phyloP scores from a whole-genome alignment of 2,329 filamentous ascomycete species.

The Monilinia polystroma region DNA sequence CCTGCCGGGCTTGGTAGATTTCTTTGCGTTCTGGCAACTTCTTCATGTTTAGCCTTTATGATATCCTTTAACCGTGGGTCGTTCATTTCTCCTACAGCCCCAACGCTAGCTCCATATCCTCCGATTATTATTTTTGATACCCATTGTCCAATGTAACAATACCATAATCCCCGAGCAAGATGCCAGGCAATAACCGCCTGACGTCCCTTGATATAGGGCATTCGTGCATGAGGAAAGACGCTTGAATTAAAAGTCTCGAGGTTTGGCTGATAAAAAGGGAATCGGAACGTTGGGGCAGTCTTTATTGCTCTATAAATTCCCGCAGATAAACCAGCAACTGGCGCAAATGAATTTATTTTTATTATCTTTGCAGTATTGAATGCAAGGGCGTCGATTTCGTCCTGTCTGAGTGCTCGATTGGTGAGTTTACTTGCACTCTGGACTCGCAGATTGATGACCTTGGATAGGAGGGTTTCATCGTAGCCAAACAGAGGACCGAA shows the following conservation, averaged over 20 bases:
- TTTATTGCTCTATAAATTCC: conserved; percentile 34
- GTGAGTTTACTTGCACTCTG: conserved; percentile 1
- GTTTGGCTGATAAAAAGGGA: conserved; percentile 39
- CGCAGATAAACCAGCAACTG: conserved; percentile 30
- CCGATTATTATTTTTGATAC: conserved; percentile 31
- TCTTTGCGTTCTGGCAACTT: conserved; percentile 18
- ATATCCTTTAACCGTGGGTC: conserved; percentile 36
- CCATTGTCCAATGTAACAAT: conserved; percentile 30
- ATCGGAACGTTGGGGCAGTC: conserved; percentile 32
- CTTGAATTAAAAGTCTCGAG: conserved; percentile 31
- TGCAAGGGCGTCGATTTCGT: conserved; percentile 36
- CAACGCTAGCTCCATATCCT: conserved; percentile 34
- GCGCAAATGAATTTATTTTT: conserved; percentile 34
- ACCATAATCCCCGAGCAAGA: conserved; percentile 29
- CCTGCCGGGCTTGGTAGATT: conserved; percentile 8
- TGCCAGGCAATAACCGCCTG: conserved; percentile 34
- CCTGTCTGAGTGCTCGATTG: conserved; percentile 31
- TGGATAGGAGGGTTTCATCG: conserved; percentile 22
- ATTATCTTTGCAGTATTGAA: conserved; percentile 36
- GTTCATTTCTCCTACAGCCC: conserved; percentile 32
- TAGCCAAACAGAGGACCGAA: conserved; percentile 34
- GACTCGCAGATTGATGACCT: conserved; percentile 1
- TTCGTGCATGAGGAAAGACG: conserved; percentile 27
- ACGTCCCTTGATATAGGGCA: conserved; percentile 26
- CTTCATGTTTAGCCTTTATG: conserved; percentile 22